Conservation (phyloP, 768 basidiomycete species). For the Suillus weaverae region DNA sequence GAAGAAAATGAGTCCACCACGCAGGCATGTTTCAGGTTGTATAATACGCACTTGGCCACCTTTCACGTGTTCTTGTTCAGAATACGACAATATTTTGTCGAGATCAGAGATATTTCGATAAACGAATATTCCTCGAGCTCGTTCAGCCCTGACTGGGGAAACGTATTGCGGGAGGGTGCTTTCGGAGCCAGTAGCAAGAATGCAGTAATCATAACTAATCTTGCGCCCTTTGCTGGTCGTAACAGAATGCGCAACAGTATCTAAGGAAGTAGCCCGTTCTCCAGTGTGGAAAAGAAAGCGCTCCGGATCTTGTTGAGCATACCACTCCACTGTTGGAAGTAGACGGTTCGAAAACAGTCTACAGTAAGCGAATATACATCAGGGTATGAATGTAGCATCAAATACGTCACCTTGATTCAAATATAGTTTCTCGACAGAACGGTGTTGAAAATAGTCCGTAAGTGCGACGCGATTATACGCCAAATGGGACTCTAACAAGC, state of each 20-base stretch:
- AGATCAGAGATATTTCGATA: constrained; percentile 74
- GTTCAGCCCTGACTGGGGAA: constrained; percentile 37
- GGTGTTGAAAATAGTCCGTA: constrained; percentile 64
- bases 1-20: background rate
- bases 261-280: constrained; percentile 46
- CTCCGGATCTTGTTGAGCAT: constrained; percentile 54
- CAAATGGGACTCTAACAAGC: constrained; percentile 38
- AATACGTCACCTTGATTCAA: constrained; percentile 45
- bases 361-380: background rate
- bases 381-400: background rate
- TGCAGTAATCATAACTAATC: constrained; percentile 58
- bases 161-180: constrained; percentile 63
- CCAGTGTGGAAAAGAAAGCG: constrained; percentile 53
- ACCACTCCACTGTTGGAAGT: constrained; percentile 50
- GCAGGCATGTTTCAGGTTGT: background rate
- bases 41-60: constrained; percentile 22
- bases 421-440: constrained; percentile 58
- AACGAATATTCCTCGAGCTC: constrained; percentile 60
- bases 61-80: constrained; percentile 45
- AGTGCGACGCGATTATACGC: constrained; percentile 54
- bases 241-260: constrained; percentile 41
- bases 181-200: constrained; percentile 70
- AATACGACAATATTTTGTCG: constrained; percentile 60
- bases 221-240: constrained; percentile 45
- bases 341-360: background rate